Percentiles rank a stretch among this genome's conserved stretches.
phyloP scores from a whole-genome alignment of 371 early-diverging fungal genomes.

The Mortierella sp. region DNA sequence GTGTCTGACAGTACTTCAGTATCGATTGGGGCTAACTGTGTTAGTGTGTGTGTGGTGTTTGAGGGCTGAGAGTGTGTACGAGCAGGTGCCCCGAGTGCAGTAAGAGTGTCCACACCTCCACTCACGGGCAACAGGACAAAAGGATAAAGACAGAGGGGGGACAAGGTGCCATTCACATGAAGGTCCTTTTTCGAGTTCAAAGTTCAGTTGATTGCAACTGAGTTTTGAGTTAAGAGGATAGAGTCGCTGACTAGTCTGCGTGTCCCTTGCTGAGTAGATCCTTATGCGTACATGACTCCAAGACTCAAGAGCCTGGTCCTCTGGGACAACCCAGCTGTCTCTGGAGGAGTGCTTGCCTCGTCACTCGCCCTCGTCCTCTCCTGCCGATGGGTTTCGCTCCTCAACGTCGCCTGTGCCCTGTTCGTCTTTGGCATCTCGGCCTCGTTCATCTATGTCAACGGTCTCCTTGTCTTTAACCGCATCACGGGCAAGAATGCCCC shows the following conservation, averaged over 20 bases:
- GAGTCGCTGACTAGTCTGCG: neutral
- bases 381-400: slow-evolving; percentile 67
- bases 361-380: slow-evolving; percentile 58
- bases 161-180: too few relatives aligned
- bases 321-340: slow-evolving; percentile 66
- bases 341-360: slow-evolving; percentile 52
- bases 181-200: too few relatives aligned
- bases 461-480: slow-evolving; percentile 58
- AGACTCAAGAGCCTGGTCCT: slow-evolving; percentile 61
- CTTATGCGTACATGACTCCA: slow-evolving; percentile 59
- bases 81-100: too few relatives aligned
- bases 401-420: slow-evolving; percentile 62
- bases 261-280: slow-evolving; percentile 41
- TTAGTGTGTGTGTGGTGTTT: too few relatives aligned
- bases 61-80: too few relatives aligned
- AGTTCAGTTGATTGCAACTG: too few relatives aligned
- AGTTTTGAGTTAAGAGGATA: too few relatives aligned
- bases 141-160: too few relatives aligned
- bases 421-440: slow-evolving; percentile 63
- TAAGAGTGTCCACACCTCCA: too few relatives aligned
- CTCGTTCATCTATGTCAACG: slow-evolving; percentile 66
- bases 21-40: too few relatives aligned
- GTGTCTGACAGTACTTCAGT: too few relatives aligned
- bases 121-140: too few relatives aligned
- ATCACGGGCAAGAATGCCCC: slow-evolving; percentile 52